These are phyloP conservation scores for Cystobasidiaceae sp. DNA, from an alignment of 1,284 basidiomycete genomes.

Conservation along the genomic window DNA sequence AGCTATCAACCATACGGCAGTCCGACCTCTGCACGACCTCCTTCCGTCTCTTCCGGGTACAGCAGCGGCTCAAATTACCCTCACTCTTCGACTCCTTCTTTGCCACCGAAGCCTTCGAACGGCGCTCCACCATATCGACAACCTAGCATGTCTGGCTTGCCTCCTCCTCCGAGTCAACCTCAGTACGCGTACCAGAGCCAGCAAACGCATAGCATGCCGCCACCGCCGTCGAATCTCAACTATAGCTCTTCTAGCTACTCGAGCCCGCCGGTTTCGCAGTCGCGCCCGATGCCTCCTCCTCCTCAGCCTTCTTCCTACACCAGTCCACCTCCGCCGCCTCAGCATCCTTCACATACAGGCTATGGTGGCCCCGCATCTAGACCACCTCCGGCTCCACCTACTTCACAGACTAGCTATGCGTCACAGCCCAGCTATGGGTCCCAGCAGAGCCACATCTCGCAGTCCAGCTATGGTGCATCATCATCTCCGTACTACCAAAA, in stretches of 20 bases:
- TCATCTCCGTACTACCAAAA: conserved; percentile 6
- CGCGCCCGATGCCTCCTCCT: conserved; percentile 22
- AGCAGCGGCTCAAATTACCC: conserved; percentile 14
- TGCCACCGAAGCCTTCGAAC: conserved; percentile 36
- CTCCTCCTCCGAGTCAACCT: conserved; percentile 21
- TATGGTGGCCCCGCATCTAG: background rate
- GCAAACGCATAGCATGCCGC: conserved; percentile 16
- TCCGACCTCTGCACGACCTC: conserved; percentile 34
- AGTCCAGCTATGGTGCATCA: conserved; percentile 33
- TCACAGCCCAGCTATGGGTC: conserved; percentile 8
- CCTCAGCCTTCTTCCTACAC: conserved; percentile 46
- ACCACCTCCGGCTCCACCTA: conserved; percentile 27
- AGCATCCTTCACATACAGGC: conserved; percentile 43
- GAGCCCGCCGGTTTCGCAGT: conserved; percentile 47
- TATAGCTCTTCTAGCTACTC: conserved; percentile 46
- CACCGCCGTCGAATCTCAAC: conserved; percentile 36
- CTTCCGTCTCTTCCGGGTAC: conserved; percentile 33
- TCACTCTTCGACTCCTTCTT: conserved; percentile 38
- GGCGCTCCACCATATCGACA: conserved; percentile 40
- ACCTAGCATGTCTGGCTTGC: conserved; percentile 1
- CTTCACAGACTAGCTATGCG: conserved; percentile 2
- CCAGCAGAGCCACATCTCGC: conserved; percentile 34
- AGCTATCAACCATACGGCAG: conserved; percentile 34
- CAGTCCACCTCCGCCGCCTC: conserved; percentile 44
- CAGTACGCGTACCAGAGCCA: conserved; percentile 25